These are phyloP conservation scores for Nigrospora osmanthi DNA, from an alignment of 2,329 filamentous ascomycete species.

Conservation along the genomic window DNA sequence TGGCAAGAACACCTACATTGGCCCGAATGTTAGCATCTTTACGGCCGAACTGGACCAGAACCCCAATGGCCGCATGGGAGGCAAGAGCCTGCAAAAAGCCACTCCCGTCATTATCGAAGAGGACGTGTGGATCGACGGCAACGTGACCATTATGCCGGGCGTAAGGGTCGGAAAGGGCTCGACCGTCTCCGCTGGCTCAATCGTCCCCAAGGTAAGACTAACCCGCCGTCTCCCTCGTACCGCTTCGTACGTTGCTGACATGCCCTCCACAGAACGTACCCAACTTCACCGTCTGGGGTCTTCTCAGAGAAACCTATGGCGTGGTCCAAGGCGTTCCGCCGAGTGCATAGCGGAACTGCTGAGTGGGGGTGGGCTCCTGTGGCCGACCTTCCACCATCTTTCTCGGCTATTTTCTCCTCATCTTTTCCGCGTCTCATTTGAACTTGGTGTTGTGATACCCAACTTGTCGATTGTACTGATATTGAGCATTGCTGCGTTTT, in stretches of 20 bases:
- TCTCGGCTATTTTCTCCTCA: neutral
- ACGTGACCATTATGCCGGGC: constrained; percentile 69
- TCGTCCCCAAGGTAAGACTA: constrained; percentile 65
- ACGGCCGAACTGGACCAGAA: constrained; percentile 68
- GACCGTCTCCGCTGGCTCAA: constrained; percentile 74
- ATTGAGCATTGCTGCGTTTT: neutral
- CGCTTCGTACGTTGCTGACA: constrained; percentile 9
- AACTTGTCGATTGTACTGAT: constrained; percentile 1
- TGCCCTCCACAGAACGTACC: constrained; percentile 46
- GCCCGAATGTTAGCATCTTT: constrained; percentile 80
- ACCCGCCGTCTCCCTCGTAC: neutral
- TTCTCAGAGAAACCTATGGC: constrained; percentile 61
- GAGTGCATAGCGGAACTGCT: neutral
- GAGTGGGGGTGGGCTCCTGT: neutral
- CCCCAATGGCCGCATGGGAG: constrained; percentile 64
- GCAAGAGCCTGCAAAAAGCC: constrained; percentile 63
- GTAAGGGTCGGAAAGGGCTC: constrained; percentile 73
- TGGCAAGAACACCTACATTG: constrained; percentile 68
- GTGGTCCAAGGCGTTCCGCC: constrained; percentile 33
- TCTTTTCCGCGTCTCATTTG: neutral
- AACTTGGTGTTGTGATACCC: constrained; percentile 1
- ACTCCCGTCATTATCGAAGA: constrained; percentile 71
- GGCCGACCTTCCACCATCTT: neutral
- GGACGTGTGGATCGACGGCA: constrained; percentile 76
- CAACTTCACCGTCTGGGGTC: constrained; percentile 49